Conservation (phyloP, 768 basidiomycete species). For the Amyloporia xantha region DNA sequence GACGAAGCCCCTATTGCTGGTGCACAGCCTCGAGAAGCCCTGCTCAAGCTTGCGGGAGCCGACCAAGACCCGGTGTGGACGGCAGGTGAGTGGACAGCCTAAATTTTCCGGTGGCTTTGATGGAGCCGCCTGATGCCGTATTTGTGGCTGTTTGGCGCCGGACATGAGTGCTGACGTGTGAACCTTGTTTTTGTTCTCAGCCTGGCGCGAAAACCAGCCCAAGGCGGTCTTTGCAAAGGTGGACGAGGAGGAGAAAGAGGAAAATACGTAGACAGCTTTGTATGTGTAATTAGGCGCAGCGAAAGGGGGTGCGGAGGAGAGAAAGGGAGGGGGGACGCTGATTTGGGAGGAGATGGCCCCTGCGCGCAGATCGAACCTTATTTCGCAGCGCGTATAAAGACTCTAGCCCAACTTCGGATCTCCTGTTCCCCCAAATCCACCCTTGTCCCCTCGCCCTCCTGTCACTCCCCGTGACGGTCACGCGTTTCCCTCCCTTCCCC, state of each 20-base stretch:
- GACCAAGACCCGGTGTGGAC: slow-evolving; percentile 83
- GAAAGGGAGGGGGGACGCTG: slow-evolving; percentile 18
- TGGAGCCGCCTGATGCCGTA: slow-evolving; percentile 34
- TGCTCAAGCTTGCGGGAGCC: slow-evolving; percentile 83
- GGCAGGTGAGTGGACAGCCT: slow-evolving; percentile 50
- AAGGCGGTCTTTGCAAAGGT: slow-evolving; percentile 73
- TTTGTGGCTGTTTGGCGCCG: slow-evolving; percentile 34
- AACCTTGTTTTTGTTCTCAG: slow-evolving; percentile 37
- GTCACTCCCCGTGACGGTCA: slow-evolving; percentile 59
- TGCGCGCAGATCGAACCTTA: slow-evolving; percentile 84
- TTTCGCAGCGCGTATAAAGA: slow-evolving; percentile 77
- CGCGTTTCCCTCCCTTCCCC: slow-evolving; percentile 39
- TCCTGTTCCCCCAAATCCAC: slow-evolving; percentile 69
- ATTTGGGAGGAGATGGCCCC: slow-evolving; percentile 45
- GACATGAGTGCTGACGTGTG: slow-evolving; percentile 29
- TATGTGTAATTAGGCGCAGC: slow-evolving; percentile 9
- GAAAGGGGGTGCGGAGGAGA: slow-evolving; percentile 17
- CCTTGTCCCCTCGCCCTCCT: slow-evolving; percentile 29
- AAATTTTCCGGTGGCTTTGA: slow-evolving; percentile 16
- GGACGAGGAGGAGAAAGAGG: slow-evolving; percentile 49
- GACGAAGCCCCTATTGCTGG: slow-evolving; percentile 5
- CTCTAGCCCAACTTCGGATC: slow-evolving; percentile 55
- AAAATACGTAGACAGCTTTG: slow-evolving; percentile 29
- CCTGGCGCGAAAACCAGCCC: slow-evolving; percentile 83
- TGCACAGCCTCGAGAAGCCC: slow-evolving; percentile 86